Evolutionary conservation across 1,139 yeast species (phyloP).

Genomic region (Diutina scorzettiae): DNA sequence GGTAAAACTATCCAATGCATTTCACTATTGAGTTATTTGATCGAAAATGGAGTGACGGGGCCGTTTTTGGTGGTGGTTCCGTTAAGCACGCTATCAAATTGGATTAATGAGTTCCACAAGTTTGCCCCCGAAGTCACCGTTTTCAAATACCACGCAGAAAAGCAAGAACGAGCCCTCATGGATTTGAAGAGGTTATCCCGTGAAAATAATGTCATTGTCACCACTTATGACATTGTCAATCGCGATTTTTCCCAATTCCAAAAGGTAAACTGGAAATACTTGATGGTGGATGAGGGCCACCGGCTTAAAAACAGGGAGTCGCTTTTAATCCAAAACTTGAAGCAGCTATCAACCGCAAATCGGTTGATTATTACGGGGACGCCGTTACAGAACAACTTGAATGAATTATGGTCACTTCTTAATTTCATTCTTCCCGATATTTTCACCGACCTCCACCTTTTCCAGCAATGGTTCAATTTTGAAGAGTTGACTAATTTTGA

Average conservation of each 20-base stretch:
- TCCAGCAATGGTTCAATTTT: slow-evolving; percentile 91
- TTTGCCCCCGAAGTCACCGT: slow-evolving; percentile 68
- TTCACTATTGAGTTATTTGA: slow-evolving; percentile 59
- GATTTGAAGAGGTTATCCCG: slow-evolving; percentile 16
- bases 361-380: slow-evolving; percentile 82
- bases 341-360: slow-evolving; percentile 52
- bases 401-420: slow-evolving; percentile 81
- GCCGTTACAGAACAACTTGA: slow-evolving; percentile 80
- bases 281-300: slow-evolving; percentile 96
- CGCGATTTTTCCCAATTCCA: slow-evolving; percentile 48
- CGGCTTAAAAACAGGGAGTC: slow-evolving; percentile 77
- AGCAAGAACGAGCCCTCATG: slow-evolving; percentile 31
- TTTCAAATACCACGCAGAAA: slow-evolving; percentile 55
- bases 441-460: slow-evolving; percentile 77
- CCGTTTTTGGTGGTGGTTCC: slow-evolving; percentile 87
- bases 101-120: slow-evolving; percentile 58
- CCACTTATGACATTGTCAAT: slow-evolving; percentile 75
- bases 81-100: slow-evolving; percentile 72
- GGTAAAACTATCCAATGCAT: slow-evolving; percentile 90
- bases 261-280: slow-evolving; percentile 56
- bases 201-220: slow-evolving; percentile 43
- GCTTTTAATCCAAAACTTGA: slow-evolving; percentile 56
- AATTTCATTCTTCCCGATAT: slow-evolving; percentile 88
- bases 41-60: slow-evolving; percentile 71
- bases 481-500: slow-evolving; percentile 36